Evolutionary conservation across 352 stramenopile genomes (phyloP), one percentile per base, ranked within the genome.

Genomic region (Phytophthora pisi): DNA sequence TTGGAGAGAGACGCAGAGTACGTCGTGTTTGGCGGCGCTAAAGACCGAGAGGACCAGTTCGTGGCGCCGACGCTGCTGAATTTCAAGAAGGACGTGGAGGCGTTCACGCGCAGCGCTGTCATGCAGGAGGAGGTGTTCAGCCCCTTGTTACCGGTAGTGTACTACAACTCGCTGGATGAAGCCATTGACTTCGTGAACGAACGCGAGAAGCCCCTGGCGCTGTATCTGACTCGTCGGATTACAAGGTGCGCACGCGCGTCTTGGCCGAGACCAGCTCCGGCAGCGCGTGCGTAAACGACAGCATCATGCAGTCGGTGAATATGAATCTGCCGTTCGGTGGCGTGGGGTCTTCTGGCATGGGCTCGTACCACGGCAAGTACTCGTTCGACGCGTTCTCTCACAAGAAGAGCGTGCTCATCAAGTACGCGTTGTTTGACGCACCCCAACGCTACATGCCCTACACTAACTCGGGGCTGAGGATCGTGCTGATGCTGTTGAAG

Each of bases 111-210:
- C 10, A 93, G 82, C 55, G 77, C 84, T 2, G 74, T 82, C 24
- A 97, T 98, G 86, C 72, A 85, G 23, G 90, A 99, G 56, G 96
- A 99, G 77, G 93, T 99, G 31, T 99, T 99, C 76, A 96, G 96
- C 2, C 97, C 97, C 11, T 64, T 99, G 31, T 65, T 99, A 26
- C 93, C 96, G 2, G 90, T 99, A 53, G 71, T 96, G 34, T 94
- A 92, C 70, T 92, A 91, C 61, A 73, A 86, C 7, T 18, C 57
- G 8, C 18, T 88, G 51, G 64, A 81, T 26, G 52, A 72, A 7
- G 70, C 75, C n/a, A 70, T 86, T 20, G 73, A 75, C n/a, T 77
- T 81, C 26, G 74, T 90, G 24, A 77, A 77, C 18, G 47, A 64
- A 15, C 64, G 68, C 47, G 74, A 88, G 13, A 96, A 95, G 59